Evolutionary conservation across 1,284 basidiomycete species (phyloP), one percentile per base, ranked within the genome.

Genomic region (Mycosarcoma mackinlayi): DNA sequence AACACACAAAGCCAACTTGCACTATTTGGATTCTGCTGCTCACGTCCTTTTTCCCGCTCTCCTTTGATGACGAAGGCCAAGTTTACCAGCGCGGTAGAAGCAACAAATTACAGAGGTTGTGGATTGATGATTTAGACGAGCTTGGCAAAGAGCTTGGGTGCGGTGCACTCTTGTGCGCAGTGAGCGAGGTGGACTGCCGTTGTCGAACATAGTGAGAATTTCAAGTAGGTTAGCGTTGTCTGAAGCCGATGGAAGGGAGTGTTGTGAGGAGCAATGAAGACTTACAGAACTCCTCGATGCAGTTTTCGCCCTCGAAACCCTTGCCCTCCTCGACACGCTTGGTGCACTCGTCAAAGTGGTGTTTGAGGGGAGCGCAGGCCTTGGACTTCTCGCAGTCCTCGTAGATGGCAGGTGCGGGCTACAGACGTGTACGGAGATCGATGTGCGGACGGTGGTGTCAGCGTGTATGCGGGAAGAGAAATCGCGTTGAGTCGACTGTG

Each of bases 281-380:
- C 79, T 70, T 75, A 81, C 78, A 66, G 53, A 82, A 81, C 54
- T 82, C 80, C 55, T 82, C 80, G 41, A 80, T 75, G 73, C 80
- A 82, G 75, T 79, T 78, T 56, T 82, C 80, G 35, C 68, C 70
- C 46, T 78, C 70, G 64, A 75, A 80, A 40, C 77, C 79, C 59
- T 81, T 76, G 61, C 80, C 80, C 38, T 69, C 73, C 19, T 68
- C 62, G 25, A 82, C 79, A 14, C 80, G 76, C 68, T 76, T 73
- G 60, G 75, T 52, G 75, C 80, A 82, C 46, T 81, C 78, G 41
- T 81, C 77, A 50, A 82, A 82, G 77, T 82, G 80, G 66, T 80
- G 78, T 74, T 77, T 79, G 44, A 72, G 65, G 14, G 73, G 55
- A 39, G 73, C 72, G 57, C 80, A 82, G 21, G 64, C 56, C 37